A percentile compares a stretch with the other conserved stretches of the same genome.
These are phyloP conservation scores for Claviceps spartinae DNA, from an alignment of 2,329 filamentous ascomycete genomes.

Conservation along the genomic window DNA sequence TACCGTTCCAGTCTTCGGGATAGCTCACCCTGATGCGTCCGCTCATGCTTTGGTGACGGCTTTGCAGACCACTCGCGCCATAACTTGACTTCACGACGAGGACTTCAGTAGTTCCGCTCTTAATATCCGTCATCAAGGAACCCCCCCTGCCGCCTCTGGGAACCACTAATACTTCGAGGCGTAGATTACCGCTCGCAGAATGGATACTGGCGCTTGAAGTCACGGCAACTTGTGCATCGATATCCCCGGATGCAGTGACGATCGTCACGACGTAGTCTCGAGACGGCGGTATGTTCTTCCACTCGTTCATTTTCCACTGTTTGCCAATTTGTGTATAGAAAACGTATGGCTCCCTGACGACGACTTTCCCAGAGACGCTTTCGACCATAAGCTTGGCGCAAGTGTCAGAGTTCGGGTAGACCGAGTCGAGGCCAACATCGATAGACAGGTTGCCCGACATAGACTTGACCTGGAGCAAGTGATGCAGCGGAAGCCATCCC, in stretches of 20 bases:
- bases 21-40: conserved; percentile 30
- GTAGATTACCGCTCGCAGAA: conserved; percentile 28
- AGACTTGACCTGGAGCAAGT: conserved; percentile 30
- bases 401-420: background rate
- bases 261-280: background rate
- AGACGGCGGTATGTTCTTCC: background rate
- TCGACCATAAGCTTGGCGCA: background rate
- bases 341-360: background rate
- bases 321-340: background rate
- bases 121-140: conserved; percentile 27
- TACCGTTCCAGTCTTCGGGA: conserved; percentile 36
- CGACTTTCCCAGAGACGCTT: background rate
- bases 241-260: background rate
- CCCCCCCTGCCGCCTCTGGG: conserved; percentile 11
- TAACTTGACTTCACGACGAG: conserved; percentile 8
- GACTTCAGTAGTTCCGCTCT: conserved; percentile 28
- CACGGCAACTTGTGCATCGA: conserved; percentile 24
- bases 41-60: conserved; percentile 30
- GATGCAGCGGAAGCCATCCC: conserved; percentile 38
- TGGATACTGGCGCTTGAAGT: conserved; percentile 21
- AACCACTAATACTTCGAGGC: conserved; percentile 21
- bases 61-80: conserved; percentile 23
- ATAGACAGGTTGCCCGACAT: conserved; percentile 28
- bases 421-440: background rate
- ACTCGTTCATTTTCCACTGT: background rate